Conservation (phyloP, 495 filamentous ascomycete genomes). For the Penicillium dipodomyicola region DNA sequence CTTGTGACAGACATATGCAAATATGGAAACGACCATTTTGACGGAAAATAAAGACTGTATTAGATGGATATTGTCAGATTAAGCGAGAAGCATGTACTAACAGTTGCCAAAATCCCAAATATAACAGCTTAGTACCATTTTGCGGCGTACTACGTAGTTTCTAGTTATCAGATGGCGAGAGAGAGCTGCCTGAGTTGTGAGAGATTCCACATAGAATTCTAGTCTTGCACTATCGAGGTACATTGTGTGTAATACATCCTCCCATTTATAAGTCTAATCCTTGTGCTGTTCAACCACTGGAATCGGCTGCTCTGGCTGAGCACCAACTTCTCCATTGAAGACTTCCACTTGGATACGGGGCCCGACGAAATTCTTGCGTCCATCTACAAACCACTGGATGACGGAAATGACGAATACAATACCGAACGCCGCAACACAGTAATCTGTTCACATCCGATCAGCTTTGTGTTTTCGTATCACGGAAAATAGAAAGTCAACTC, state of each 20-base stretch:
- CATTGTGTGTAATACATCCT: neutral
- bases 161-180: no score
- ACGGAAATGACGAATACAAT: slow-evolving; percentile 64
- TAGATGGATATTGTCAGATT: neutral
- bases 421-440: slow-evolving; percentile 67
- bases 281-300: slow-evolving; percentile 23
- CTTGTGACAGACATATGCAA: neutral
- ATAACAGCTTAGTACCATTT: neutral
- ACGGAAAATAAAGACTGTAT: neutral
- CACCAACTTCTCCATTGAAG: slow-evolving; percentile 27
- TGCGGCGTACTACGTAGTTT: neutral
- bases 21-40: neutral
- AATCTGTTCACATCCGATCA: slow-evolving; percentile 43
- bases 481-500: slow-evolving; percentile 19
- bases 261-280: slow-evolving; percentile 1
- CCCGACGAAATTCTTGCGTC: slow-evolving; percentile 67
- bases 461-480: neutral
- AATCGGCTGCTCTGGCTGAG: slow-evolving; percentile 18
- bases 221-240: neutral
- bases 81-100: neutral
- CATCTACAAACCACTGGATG: slow-evolving; percentile 70
- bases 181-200: neutral
- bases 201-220: neutral
- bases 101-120: neutral
- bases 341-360: slow-evolving; percentile 53